Evolutionary conservation across 2,329 filamentous ascomycete species (phyloP).

Genomic region (Beauveria sp.): DNA sequence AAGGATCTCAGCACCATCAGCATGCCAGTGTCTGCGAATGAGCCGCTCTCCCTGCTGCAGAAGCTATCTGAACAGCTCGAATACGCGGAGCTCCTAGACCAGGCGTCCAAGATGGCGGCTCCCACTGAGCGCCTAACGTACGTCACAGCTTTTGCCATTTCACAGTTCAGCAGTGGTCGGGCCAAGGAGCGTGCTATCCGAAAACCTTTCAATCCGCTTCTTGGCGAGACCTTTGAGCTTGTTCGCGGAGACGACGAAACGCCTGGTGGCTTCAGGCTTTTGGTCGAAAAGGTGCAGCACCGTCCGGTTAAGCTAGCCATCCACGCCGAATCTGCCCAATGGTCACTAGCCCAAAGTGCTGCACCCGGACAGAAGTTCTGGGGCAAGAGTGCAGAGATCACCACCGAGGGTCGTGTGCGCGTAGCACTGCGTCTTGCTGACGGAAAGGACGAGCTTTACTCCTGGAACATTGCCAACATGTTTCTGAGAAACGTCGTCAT

Average conservation of each 20-base stretch:
- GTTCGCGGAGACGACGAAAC: slow-evolving; percentile 72
- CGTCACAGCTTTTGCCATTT: slow-evolving; percentile 85
- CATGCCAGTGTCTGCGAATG: slow-evolving; percentile 96
- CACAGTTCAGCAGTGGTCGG: slow-evolving; percentile 71
- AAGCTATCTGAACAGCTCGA: slow-evolving; percentile 85
- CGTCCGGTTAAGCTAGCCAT: slow-evolving; percentile 87
- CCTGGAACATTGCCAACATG: slow-evolving; percentile 79
- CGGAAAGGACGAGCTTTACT: slow-evolving; percentile 71
- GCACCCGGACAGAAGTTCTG: slow-evolving; percentile 95
- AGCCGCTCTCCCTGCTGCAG: slow-evolving; percentile 82
- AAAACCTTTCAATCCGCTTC: slow-evolving; percentile 94
- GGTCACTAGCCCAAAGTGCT: slow-evolving; percentile 83
- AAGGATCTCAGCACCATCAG: slow-evolving; percentile 95
- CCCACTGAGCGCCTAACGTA: slow-evolving; percentile 67
- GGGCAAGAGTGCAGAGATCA: slow-evolving; percentile 93
- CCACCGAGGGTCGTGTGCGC: slow-evolving; percentile 80
- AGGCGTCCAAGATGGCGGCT: slow-evolving; percentile 56
- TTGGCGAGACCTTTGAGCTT: slow-evolving; percentile 92
- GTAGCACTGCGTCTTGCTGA: slow-evolving; percentile 62
- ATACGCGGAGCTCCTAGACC: slow-evolving; percentile 77
- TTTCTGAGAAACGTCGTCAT: slow-evolving; percentile 95
- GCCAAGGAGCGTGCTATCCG: slow-evolving; percentile 87
- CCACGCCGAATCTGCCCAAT: slow-evolving; percentile 78
- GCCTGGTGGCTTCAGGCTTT: slow-evolving; percentile 70
- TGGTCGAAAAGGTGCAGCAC: slow-evolving; percentile 95